Base-by-base conservation (phyloP, 2,329 filamentous ascomycete species). In the Colletotrichum shisoi region DNA sequence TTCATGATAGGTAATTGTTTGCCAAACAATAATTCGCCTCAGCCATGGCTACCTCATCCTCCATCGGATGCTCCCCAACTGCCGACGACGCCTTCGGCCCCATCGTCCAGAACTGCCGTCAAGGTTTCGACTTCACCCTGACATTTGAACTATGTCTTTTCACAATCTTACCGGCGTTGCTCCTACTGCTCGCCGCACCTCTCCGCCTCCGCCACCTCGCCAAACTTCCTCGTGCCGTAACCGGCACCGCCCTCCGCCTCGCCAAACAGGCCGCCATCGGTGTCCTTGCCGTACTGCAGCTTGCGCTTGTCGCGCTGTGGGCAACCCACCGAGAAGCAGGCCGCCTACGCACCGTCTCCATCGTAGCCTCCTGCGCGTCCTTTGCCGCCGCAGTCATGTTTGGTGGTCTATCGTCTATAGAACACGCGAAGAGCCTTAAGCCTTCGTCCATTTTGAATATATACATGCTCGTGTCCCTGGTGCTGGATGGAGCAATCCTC, bases 281-380 rank as follows among this genome's bases (percentile, higher is more conserved):
- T 15, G 31, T 71, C 19, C 72, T 79, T 53, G 73, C 76, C 17
- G 42, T 70, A 21, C 68, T 78, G 27, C 78, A 80, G 56, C 72
- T 79, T 12, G 69, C 72, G 8, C 73, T 78, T 6, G 62, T 77
- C 31, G 73, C 74, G 37, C 71, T 79, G 4, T 80, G 77, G 77
- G 72, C 72, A 3, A 69, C 57, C 5, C 62, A 42, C 5, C 37
- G 13, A 2, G 60, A 17, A 70, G 66, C 44, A 60, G 53, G 70
- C 48, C 71, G 65, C n/a, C 62, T 76, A 49, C 71, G 71, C 60
- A 69, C 71, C 56, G 71, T 74, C 13, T 76, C 75, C 39, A 54
- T 77, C 11, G 74, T 74, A 53, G 74, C 76, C 61, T 72, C 74
- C 45, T 73, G 73, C 70, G 69, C 76, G 31, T 78, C 75, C 11